These are phyloP conservation scores for Boletus eberwhitei DNA, from an alignment of 768 basidiomycete species.

Conservation along the genomic window DNA sequence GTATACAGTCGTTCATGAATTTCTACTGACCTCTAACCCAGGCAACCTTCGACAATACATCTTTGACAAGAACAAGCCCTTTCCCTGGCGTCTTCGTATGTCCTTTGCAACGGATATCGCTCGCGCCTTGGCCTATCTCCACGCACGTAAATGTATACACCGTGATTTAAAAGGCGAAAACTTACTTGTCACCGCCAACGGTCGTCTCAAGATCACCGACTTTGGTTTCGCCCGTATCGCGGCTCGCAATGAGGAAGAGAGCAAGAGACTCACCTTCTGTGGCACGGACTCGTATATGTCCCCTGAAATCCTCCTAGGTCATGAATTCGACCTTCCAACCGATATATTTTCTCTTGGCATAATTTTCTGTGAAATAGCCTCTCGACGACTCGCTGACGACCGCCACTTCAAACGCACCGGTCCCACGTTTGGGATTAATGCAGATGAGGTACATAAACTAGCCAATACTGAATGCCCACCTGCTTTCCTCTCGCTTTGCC, in stretches of 20 bases:
- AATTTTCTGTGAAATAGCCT: constrained; percentile 89
- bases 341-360: constrained; percentile 94
- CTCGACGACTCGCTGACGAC: constrained; percentile 83
- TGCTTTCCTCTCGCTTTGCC: constrained; percentile 68
- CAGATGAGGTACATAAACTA: constrained; percentile 62
- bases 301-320: constrained; percentile 88
- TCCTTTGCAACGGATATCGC: constrained; percentile 95
- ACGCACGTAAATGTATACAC: constrained; percentile 87
- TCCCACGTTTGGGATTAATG: constrained; percentile 77
- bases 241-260: constrained; percentile 87
- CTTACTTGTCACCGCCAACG: constrained; percentile 90
- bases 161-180: constrained; percentile 98
- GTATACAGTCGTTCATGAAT: neutral
- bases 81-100: constrained; percentile 91
- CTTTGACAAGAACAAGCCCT: constrained; percentile 73
- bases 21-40: constrained; percentile 10
- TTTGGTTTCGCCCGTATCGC: constrained; percentile 97
- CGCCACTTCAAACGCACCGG: constrained; percentile 70
- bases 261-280: constrained; percentile 78
- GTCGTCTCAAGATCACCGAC: constrained; percentile 96
- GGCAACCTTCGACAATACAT: constrained; percentile 87
- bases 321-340: constrained; percentile 90
- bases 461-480: constrained; percentile 77
- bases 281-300: constrained; percentile 97
- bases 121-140: constrained; percentile 94